These are phyloP conservation scores for Avicennia marina DNA, from an alignment of 257 asterid species.

Conservation along the genomic window DNA sequence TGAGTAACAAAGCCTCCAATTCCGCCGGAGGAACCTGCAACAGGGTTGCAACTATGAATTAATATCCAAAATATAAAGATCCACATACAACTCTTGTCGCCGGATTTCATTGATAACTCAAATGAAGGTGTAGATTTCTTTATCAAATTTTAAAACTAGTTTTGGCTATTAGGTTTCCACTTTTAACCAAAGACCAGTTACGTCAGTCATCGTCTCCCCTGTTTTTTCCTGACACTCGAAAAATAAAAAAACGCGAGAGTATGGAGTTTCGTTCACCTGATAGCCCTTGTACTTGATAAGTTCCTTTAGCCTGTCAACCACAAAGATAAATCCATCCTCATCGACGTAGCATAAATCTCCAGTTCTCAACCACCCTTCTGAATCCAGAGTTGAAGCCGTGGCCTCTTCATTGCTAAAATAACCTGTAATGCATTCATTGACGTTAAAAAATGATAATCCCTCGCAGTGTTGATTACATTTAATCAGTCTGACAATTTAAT, in stretches of 20 bases:
- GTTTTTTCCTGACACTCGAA: conserved; percentile 90
- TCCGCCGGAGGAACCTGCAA: conserved; percentile 95
- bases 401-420: conserved; percentile 90
- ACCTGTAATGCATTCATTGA: too few relatives aligned
- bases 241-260: conserved; percentile 77
- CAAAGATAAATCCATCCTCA: conserved; percentile 79
- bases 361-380: conserved; percentile 91
- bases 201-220: conserved; percentile 42
- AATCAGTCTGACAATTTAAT: too few relatives aligned
- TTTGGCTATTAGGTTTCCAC: too few relatives aligned
- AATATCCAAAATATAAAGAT: too few relatives aligned
- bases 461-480: too few relatives aligned
- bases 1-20: conserved; percentile 71
- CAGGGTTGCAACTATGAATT: too few relatives aligned
- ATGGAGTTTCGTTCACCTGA: conserved; percentile 90
- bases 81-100: too few relatives aligned
- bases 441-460: too few relatives aligned
- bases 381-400: conserved; percentile 67
- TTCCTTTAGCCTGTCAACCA: conserved; percentile 91
- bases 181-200: too few relatives aligned
- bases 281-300: conserved; percentile 80
- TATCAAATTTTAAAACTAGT: too few relatives aligned
- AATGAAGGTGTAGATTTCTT: too few relatives aligned
- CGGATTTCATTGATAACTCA: too few relatives aligned
- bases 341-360: conserved; percentile 93